phyloP scores from a whole-genome alignment of 2,329 filamentous ascomycete species.

The Calycina marina region DNA sequence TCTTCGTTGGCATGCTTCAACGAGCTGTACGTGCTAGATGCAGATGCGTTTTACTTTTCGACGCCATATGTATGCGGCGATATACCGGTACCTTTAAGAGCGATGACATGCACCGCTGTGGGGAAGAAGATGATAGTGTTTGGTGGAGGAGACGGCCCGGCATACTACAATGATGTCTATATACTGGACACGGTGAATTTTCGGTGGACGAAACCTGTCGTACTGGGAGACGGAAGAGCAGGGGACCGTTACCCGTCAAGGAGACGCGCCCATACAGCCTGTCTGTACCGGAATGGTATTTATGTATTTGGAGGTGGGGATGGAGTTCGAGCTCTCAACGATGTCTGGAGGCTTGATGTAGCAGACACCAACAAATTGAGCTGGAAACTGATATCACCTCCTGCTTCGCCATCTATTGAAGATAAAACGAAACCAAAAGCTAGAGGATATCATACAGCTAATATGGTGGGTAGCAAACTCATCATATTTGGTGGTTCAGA shows the following conservation, averaged over 20 bases:
- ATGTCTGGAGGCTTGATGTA: constrained; percentile 60
- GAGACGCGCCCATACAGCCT: constrained; percentile 54
- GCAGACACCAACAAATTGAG: constrained; percentile 51
- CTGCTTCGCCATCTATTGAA: constrained; percentile 3
- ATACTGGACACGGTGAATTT: constrained; percentile 58
- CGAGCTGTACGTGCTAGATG: constrained; percentile 53
- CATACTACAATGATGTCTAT: constrained; percentile 60
- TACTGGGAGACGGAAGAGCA: constrained; percentile 25
- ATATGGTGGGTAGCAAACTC: constrained; percentile 58
- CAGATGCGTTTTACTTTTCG: constrained; percentile 57
- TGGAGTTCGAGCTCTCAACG: constrained; percentile 54
- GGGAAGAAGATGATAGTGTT: constrained; percentile 58
- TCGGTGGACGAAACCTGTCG: constrained; percentile 44
- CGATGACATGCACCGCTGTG: constrained; percentile 59
- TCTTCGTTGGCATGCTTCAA: constrained; percentile 54
- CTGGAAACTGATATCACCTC: constrained; percentile 46
- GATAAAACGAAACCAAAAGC: constrained; percentile 40
- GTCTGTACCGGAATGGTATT: constrained; percentile 54
- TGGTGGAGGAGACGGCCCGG: constrained; percentile 53
- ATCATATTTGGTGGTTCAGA: constrained; percentile 59
- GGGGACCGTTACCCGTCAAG: constrained; percentile 45
- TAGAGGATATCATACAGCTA: constrained; percentile 56
- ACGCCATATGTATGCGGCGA: constrained; percentile 49
- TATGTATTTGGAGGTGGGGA: constrained; percentile 61
- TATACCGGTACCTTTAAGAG: constrained; percentile 47